Percentiles rank a stretch among this genome's conserved stretches.
Conservation (phyloP, 257 asterid genomes). For the Nicotiana obtusifolia region DNA sequence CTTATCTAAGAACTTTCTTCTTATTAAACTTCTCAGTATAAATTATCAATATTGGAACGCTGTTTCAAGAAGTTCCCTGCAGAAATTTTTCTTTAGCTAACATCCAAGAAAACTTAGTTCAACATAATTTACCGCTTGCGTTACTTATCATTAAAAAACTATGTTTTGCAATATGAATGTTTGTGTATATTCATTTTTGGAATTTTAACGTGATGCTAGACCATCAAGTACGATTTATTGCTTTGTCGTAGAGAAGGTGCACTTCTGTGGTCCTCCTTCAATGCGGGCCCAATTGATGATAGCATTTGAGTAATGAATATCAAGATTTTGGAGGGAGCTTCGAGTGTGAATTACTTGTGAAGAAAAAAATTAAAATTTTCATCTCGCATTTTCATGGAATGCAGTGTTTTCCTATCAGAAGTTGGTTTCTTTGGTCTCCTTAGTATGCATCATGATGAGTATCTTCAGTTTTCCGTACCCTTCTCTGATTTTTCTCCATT, state of each 20-base stretch:
- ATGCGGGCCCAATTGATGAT: not conserved
- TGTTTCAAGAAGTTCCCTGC: not conserved
- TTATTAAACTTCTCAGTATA: not conserved
- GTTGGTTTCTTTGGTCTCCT: not conserved
- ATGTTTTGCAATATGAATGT: not conserved
- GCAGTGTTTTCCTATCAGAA: not conserved
- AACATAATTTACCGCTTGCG: not conserved
- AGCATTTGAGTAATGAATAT: not conserved
- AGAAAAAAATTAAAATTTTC: not conserved
- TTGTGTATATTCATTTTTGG: not conserved
- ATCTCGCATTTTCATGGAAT: not conserved
- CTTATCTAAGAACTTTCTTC: not conserved
- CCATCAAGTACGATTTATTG: not conserved
- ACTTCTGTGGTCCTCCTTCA: not conserved
- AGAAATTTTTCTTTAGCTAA: not conserved
- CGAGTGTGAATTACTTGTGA: not conserved
- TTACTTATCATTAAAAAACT: not conserved
- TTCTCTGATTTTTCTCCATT: not conserved
- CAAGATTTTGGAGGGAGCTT: not conserved
- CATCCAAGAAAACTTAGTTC: slow-evolving; percentile 6
- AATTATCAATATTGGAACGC: not conserved
- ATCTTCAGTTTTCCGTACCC: slow-evolving; percentile 3
- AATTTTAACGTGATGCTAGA: not conserved
- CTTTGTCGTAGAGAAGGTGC: not conserved
- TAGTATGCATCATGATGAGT: not conserved